Conservation (phyloP, 306 rosid species). For the Lagenaria siceraria region DNA sequence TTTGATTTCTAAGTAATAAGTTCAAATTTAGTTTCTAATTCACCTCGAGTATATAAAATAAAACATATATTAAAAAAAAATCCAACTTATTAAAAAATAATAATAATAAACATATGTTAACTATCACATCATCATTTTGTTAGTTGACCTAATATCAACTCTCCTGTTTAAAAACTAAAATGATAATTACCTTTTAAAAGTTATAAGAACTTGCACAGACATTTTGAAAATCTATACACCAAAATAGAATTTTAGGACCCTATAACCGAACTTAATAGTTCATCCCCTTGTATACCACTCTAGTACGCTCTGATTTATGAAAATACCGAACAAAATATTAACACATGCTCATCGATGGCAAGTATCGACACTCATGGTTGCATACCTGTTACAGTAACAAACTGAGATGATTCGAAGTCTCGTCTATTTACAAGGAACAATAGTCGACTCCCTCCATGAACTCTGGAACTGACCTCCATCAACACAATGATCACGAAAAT, state of each 20-base stretch:
- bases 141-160: too few species aligned
- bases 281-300: neutral
- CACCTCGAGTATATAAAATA: too few species aligned
- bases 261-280: neutral
- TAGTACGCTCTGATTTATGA: neutral
- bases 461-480: slow-evolving; percentile 15
- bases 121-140: too few species aligned
- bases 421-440: slow-evolving; percentile 12
- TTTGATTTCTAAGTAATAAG: too few species aligned
- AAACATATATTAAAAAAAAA: too few species aligned
- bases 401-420: slow-evolving; percentile 26
- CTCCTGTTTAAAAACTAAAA: too few species aligned
- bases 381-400: slow-evolving; percentile 53
- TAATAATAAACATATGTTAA: too few species aligned
- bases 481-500: slow-evolving; percentile 12
- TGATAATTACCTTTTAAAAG: neutral
- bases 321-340: neutral
- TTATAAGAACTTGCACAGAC: neutral
- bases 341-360: neutral
- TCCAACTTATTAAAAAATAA: too few species aligned
- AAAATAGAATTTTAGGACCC: neutral
- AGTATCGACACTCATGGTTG: neutral
- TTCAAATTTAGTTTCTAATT: too few species aligned
- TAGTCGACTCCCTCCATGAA: slow-evolving; percentile 34
- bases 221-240: neutral